Conservation (phyloP, 2,329 filamentous ascomycete genomes). For the Aspergillus alliaceus region DNA sequence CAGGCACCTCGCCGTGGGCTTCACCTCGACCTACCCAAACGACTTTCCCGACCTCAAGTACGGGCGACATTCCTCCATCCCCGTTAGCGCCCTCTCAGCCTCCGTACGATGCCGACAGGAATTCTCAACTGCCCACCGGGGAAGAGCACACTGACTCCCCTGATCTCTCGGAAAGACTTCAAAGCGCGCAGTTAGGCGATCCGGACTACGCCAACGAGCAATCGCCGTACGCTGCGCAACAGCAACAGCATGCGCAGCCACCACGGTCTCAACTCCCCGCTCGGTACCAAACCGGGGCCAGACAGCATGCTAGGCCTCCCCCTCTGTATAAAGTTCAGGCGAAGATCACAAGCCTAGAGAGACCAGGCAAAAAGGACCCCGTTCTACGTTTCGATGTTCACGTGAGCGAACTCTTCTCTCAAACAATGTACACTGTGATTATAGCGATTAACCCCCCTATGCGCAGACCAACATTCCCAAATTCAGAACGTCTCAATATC, state of each 20-base stretch:
- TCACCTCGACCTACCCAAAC: conserved; percentile 56
- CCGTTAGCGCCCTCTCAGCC: conserved; percentile 40
- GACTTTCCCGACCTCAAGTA: conserved; percentile 33
- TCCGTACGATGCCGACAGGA: conserved; percentile 28
- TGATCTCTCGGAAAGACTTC: conserved; percentile 44
- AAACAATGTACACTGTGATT: neutral
- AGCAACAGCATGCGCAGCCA: conserved; percentile 36
- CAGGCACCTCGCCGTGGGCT: conserved; percentile 63
- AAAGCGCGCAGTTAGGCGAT: conserved; percentile 41
- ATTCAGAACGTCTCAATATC: conserved; percentile 96
- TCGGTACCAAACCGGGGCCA: conserved; percentile 48
- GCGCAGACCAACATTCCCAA: conserved; percentile 93
- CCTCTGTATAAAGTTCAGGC: conserved; percentile 84
- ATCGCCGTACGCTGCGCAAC: conserved; percentile 37
- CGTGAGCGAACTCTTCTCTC: conserved; percentile 56
- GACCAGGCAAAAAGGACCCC: conserved; percentile 92
- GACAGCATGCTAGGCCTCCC: conserved; percentile 45
- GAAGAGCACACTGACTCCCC: conserved; percentile 40
- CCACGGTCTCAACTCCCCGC: conserved; percentile 46
- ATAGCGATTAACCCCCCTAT: conserved; percentile 4
- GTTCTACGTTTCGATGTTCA: conserved; percentile 95
- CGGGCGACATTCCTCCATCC: conserved; percentile 42
- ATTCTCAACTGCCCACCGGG: conserved; percentile 11
- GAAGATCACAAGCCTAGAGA: conserved; percentile 90
- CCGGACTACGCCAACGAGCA: conserved; percentile 39